Percentiles rank a stretch among this genome's conserved stretches.
Evolutionary conservation across 108 stramenopile genomes (phyloP).

Genomic region (Seminavis robusta): DNA sequence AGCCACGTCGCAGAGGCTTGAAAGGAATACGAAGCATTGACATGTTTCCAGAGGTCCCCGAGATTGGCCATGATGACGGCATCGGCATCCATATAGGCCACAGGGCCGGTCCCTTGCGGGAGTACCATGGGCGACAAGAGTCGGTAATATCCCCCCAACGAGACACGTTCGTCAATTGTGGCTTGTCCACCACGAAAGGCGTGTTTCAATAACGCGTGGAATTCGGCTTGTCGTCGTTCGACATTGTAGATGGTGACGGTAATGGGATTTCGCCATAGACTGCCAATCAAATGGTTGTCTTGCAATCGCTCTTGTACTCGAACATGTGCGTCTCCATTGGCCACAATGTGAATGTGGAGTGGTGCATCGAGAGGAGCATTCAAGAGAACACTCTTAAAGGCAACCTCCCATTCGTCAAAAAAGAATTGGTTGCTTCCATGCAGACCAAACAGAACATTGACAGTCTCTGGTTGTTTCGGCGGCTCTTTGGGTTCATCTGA

Average conservation of each 20-base stretch:
- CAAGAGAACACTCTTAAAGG: constrained; percentile 4
- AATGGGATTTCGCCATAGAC: too few species aligned
- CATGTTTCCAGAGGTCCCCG: background rate
- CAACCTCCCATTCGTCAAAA: constrained; percentile 9
- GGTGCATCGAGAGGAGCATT: background rate
- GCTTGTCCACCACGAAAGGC: background rate
- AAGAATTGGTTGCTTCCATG: too few species aligned
- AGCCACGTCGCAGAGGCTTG: background rate
- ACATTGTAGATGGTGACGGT: background rate
- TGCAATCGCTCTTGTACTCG: background rate
- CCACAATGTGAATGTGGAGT: background rate
- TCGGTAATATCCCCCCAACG: constrained; percentile 2
- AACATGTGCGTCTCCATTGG: background rate
- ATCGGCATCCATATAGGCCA: constrained; percentile 5
- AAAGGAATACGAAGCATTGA: background rate
- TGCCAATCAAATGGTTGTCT: too few species aligned
- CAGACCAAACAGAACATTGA: too few species aligned
- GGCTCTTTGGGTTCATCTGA: too few species aligned
- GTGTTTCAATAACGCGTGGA: background rate
- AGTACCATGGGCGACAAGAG: background rate
- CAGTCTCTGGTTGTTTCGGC: too few species aligned
- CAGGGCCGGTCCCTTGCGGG: background rate
- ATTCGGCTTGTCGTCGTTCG: background rate
- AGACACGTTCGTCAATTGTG: background rate
- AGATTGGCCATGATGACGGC: constrained; percentile 2